Evolutionary conservation across 352 stramenopile genomes (phyloP).

Genomic region (Globisporangium canariense): DNA sequence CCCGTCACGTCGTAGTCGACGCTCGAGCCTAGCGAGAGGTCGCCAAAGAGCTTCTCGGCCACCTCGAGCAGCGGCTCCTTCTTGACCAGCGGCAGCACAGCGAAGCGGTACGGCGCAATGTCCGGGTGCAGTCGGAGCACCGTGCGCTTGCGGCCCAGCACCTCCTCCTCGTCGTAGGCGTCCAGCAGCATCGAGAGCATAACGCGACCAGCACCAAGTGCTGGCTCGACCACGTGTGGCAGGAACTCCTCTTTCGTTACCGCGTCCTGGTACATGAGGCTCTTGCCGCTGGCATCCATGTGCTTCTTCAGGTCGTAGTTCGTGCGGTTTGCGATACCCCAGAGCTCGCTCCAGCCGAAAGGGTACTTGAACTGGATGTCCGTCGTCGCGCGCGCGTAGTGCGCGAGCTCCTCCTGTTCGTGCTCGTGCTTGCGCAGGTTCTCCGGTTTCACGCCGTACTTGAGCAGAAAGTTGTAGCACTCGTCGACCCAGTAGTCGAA

Average conservation of each 20-base stretch:
- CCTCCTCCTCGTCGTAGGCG: constrained; percentile 94
- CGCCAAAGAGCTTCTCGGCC: constrained; percentile 88
- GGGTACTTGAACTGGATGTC: constrained; percentile 98
- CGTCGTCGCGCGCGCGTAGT: constrained; percentile 96
- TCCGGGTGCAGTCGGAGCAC: constrained; percentile 92
- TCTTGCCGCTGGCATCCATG: constrained; percentile 91
- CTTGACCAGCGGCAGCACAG: constrained; percentile 93
- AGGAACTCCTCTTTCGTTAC: constrained; percentile 87
- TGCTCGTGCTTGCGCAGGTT: constrained; percentile 93
- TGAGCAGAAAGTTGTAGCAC: constrained; percentile 88
- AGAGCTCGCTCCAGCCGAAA: constrained; percentile 96
- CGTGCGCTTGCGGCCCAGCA: constrained; percentile 69
- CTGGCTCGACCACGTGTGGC: constrained; percentile 94
- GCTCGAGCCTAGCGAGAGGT: constrained; percentile 86
- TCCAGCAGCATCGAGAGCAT: constrained; percentile 94
- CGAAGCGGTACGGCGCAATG: constrained; percentile 92
- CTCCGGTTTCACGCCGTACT: constrained; percentile 86
- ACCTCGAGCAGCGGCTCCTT: constrained; percentile 92
- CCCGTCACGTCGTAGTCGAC: constrained; percentile 91
- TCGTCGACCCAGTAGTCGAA: constrained; percentile 92
- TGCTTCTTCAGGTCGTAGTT: constrained; percentile 97
- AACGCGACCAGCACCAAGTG: constrained; percentile 88
- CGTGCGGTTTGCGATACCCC: constrained; percentile 95
- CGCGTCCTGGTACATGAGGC: constrained; percentile 64
- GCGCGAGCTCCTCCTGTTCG: constrained; percentile 89